These are phyloP conservation scores for Kingdonia uniflora DNA, from an alignment of 164 flowering plant genomes.

Conservation along the genomic window DNA sequence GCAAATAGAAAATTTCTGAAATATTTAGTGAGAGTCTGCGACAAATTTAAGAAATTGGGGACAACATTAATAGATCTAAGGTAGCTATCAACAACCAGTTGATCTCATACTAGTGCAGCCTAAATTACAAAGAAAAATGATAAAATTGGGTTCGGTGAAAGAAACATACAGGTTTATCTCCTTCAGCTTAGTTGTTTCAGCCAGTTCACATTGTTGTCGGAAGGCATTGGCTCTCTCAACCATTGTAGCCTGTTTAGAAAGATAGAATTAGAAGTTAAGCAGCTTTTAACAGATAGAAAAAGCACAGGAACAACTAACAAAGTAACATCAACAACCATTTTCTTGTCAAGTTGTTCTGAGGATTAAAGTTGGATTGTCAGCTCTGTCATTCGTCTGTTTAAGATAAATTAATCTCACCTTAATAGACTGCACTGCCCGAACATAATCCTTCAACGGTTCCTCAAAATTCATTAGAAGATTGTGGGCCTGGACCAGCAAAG, in stretches of 20 bases:
- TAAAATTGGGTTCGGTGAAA: background rate
- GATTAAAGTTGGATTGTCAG: constrained; percentile 2
- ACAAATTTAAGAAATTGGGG: too few species aligned
- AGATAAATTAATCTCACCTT: constrained; percentile 37
- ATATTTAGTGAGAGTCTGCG: too few species aligned
- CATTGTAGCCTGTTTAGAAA: constrained; percentile 62
- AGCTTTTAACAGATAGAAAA: background rate
- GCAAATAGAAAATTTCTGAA: too few species aligned
- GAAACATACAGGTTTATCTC: constrained; percentile 88
- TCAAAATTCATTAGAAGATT: constrained; percentile 88
- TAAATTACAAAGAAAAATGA: too few species aligned
- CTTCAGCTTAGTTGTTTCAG: constrained; percentile 82
- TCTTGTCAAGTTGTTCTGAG: background rate
- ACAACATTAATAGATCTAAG: too few species aligned
- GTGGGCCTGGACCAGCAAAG: constrained; percentile 50
- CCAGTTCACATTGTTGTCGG: constrained; percentile 86
- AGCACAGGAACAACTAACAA: too few species aligned
- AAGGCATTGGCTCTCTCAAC: constrained; percentile 90
- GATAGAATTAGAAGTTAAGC: background rate
- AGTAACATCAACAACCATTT: too few species aligned
- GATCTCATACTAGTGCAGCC: too few species aligned
- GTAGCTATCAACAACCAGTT: too few species aligned
- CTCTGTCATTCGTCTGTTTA: background rate
- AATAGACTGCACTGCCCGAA: constrained; percentile 92
- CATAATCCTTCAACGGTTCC: constrained; percentile 97